Base-by-base conservation (phyloP, 2,329 filamentous ascomycete species). In the Magnaporthiopsis poae region DNA sequence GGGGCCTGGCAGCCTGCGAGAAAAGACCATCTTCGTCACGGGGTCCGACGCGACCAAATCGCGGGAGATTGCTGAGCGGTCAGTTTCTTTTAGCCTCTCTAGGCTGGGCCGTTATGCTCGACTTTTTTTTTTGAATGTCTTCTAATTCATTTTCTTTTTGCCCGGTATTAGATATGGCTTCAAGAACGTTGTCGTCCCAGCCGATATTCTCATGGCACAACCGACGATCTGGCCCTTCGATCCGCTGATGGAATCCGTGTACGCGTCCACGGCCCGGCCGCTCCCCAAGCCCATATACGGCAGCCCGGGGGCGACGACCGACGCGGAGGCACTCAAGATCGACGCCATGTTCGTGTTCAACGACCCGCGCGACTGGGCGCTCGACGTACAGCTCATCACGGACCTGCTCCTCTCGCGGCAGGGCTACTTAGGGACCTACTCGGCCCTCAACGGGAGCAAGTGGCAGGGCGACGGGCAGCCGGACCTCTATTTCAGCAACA, bases 341-440 rank as follows among this genome's bases (percentile, higher is more conserved):
- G 92, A 96, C 73, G 92, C 93, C 35, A 86, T 98, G 35, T 90
- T 98, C 73, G 90, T 97, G 8, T 97, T 94, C 83, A 96, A 96
- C 75, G 95, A 98, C 77, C 93, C 95, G 3, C 86, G 95, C 66
- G 95, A 99, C 80, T 99, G 95, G 95, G 92, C 90, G 0, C 83
- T 97, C 12, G 94, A 98, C 76, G 87, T 87, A 2, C 90, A 96
- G 74, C 80, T 98, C 71, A 89, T 98, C 67, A 74, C 90, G 66
- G 95, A 99, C 76, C 79, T 96, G 13, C 80, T 98, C 8, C 82
- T 96, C 60, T 96, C 93, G 0, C 81, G 86, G 25, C 72, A 83
- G n/a, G 95, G 95, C 25, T 86, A 91, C 67, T 75, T 96, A 4
- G 95, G 94, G 33, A 97, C 94, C 0, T 82, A 90, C 60, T 94